Base-by-base conservation (phyloP, 2,329 filamentous ascomycete species). In the Zymoseptoria pseudotritici region DNA sequence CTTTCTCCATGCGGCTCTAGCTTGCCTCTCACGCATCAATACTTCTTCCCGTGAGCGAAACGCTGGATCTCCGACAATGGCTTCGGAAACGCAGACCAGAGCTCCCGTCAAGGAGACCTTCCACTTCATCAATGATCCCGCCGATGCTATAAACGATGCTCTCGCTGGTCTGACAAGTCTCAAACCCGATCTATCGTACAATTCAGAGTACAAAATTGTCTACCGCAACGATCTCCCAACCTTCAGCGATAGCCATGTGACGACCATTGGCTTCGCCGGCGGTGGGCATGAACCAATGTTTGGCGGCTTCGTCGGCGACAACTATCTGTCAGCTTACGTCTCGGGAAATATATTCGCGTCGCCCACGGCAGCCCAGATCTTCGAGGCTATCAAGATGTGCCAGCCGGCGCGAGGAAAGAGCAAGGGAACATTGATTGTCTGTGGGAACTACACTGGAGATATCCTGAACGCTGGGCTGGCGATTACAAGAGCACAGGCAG, bases 381-480 rank as follows among this genome's bases (percentile, higher is more conserved):
- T 85, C 8, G 80, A 83, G 1, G 84, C 79, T 5, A 79, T 87
- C 50, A 79, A 82, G 57, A 56, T 76, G 78, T 53, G 81, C 79
- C 10, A 82, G 79, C n/a, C 84, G 77, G 26, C 76, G 78, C 61
- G 76, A 75, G 66, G 58, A 13, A 61, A 63, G 56, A 66, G 65
- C 57, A 67, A 62, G 50, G 84, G 84, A 46, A 81, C 80, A 2
- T 80, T 87, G 54, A 74, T 87, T 1, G 80, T 87, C 55, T 80
- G 86, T 61, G 86, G 83, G 53, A 87, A 87, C 72, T 86, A 86
- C 70, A 86, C 84, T 0, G 84, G 84, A 53, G 84, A 86, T 70
- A 84, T 83, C 59, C 74, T 86, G 61, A 84, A 86, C 69, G 85
- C 85, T 64, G 83, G 83, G 1, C 73, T 86, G 11, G 83, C 83